Conservation (phyloP, 768 basidiomycete genomes). For the Suillus subalutaceus region DNA sequence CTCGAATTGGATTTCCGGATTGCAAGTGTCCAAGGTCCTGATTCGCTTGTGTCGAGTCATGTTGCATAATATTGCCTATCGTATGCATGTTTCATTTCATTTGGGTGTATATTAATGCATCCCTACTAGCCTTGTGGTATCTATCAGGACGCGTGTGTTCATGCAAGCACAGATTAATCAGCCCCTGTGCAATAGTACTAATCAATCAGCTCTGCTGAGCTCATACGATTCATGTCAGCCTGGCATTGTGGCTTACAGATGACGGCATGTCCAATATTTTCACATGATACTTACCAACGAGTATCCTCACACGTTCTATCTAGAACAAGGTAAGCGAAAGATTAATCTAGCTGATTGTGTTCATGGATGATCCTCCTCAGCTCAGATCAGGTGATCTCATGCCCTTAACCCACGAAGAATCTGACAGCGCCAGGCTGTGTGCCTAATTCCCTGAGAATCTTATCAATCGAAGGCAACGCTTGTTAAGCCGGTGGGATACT, state of each 20-base stretch:
- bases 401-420: slow-evolving; percentile 2
- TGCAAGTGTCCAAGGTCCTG: slow-evolving; percentile 7
- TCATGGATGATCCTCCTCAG: not conserved
- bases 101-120: not conserved
- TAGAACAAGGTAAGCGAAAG: not conserved
- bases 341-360: not conserved
- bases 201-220: not conserved
- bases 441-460: slow-evolving; percentile 3
- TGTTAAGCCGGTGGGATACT: not conserved
- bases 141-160: not conserved
- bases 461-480: not conserved
- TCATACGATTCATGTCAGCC: not conserved
- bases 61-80: not conserved
- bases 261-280: not conserved
- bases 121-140: not conserved
- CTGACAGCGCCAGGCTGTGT: not conserved
- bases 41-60: not conserved
- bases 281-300: not conserved
- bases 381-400: not conserved
- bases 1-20: not conserved
- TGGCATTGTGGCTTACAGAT: not conserved
- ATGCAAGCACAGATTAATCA: not conserved
- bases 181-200: not conserved
- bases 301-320: not conserved
- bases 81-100: not conserved